These are phyloP conservation scores for Spizellomyces punctatus DNA, from an alignment of 192 early-diverging fungal genomes.

Conservation along the genomic window DNA sequence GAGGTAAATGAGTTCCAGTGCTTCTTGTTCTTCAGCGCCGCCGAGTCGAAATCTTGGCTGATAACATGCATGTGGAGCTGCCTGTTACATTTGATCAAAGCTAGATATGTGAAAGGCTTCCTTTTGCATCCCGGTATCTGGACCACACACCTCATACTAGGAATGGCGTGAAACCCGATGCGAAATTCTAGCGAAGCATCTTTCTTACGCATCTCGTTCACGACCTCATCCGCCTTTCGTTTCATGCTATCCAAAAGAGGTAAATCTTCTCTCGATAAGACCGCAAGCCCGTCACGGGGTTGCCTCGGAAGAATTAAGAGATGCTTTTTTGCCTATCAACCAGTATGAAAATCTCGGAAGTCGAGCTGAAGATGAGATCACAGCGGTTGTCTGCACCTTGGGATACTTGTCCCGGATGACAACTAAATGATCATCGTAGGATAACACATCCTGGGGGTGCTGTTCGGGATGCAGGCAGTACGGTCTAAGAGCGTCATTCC, in stretches of 20 bases:
- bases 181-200: conserved; percentile 43
- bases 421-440: conserved; percentile 47
- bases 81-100: conserved; percentile 1
- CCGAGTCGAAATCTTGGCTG: conserved; percentile 58
- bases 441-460: conserved; percentile 39
- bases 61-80: conserved; percentile 71
- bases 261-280: conserved; percentile 36
- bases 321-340: conserved; percentile 34
- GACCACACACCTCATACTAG: conserved; percentile 50
- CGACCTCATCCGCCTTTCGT: conserved; percentile 31
- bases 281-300: conserved; percentile 38
- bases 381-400: neutral
- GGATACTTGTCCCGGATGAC: conserved; percentile 59
- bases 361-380: neutral
- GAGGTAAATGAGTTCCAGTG: conserved; percentile 73
- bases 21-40: conserved; percentile 54
- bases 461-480: conserved; percentile 49
- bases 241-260: conserved; percentile 37
- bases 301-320: conserved; percentile 57
- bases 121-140: neutral
- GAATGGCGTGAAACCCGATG: conserved; percentile 64
- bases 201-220: conserved; percentile 20
- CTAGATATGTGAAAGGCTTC: neutral
- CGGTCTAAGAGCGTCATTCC: conserved; percentile 36
- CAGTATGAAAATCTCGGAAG: neutral